Evolutionary conservation across 257 asterid species (phyloP), one percentile per base, ranked within the genome.

Genomic region (Solanum etuberosum): DNA sequence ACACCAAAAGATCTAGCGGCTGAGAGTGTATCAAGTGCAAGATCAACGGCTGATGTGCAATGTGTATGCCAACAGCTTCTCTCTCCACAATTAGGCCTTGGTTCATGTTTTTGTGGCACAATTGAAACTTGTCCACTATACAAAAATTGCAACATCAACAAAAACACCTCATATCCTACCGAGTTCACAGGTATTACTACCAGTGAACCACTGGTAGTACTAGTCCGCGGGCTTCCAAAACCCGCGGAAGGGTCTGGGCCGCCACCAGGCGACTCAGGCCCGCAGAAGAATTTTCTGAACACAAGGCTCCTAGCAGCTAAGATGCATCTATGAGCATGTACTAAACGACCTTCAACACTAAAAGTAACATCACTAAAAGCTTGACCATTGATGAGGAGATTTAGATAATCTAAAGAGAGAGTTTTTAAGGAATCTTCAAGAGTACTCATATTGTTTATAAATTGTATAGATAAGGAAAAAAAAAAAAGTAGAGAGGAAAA

Each of bases 31-130:
- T 96, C 98, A 27, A 96, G 98, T 10, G 99, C 99, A n/a, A 96
- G 98, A 93, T 96, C 98, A 85, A 96, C 98, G 95, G 99, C 99
- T 70, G 99, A 95, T 90, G 99, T 86, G 93, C 99, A 96, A 94
- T 96, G 98, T 54, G 98, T 93, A 80, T 96, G 99, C 98, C 99
- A 96, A 88, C 99, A 96, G 1, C 90, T 95, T 38, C 98, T 83
- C 88, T 96, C 98, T 0, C 94, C 94, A 85, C 99, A 96, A 90
- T 96, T 94, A 40, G 98, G 95, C 89, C 99, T 85, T 0, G 98
- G 98, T 88, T 96, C 98, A 59, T 96, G 99, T 31, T 96, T 96
- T 87, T 95, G 99, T 13, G 99, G 99, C n/a, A 94, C 97, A 88
- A 96, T 88, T 76, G 99, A 95, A 80, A 96, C 99, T 59, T 96